These are phyloP conservation scores for Zelonia costaricensis DNA, from an alignment of 208 protist species.

Conservation along the genomic window DNA sequence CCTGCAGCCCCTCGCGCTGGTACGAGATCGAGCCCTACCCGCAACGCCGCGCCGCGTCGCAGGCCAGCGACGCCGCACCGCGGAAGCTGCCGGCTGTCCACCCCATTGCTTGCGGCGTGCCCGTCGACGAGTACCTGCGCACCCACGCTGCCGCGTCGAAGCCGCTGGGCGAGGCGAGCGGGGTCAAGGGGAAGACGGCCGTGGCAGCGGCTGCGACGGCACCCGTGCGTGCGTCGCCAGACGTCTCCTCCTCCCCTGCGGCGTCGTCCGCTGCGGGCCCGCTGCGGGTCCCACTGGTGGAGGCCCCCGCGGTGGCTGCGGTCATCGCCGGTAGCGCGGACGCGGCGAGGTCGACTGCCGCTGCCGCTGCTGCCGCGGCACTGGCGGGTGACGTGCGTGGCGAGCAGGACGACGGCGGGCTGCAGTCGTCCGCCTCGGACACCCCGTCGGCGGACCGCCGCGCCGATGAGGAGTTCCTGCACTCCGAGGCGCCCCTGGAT, in stretches of 20 bases:
- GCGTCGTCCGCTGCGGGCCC: no score
- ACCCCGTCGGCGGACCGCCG: slow-evolving; percentile 4
- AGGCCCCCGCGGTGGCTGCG: no score
- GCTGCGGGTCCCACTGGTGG: no score
- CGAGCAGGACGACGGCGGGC: no score
- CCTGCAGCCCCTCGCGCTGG: slow-evolving; percentile 24
- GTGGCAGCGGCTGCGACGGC: neutral
- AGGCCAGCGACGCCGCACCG: neutral
- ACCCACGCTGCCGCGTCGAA: neutral
- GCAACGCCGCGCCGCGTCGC: neutral
- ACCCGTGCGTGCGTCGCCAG: no score
- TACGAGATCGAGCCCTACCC: slow-evolving; percentile 19
- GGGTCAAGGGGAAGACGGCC: neutral
- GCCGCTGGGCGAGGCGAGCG: neutral
- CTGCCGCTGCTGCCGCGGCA: neutral
- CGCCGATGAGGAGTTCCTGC: slow-evolving; percentile 18
- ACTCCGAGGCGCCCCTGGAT: slow-evolving; percentile 10
- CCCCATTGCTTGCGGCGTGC: slow-evolving; percentile 12
- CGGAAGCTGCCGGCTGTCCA: slow-evolving; percentile 5
- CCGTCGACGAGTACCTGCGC: slow-evolving; percentile 16
- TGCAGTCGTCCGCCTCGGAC: neutral
- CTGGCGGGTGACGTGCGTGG: neutral
- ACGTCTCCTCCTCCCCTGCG: no score
- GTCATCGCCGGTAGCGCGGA: neutral
- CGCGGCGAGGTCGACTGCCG: neutral